Evolutionary conservation across 257 asterid genomes (phyloP).

Genomic region (Craterostigma plantagineum): DNA sequence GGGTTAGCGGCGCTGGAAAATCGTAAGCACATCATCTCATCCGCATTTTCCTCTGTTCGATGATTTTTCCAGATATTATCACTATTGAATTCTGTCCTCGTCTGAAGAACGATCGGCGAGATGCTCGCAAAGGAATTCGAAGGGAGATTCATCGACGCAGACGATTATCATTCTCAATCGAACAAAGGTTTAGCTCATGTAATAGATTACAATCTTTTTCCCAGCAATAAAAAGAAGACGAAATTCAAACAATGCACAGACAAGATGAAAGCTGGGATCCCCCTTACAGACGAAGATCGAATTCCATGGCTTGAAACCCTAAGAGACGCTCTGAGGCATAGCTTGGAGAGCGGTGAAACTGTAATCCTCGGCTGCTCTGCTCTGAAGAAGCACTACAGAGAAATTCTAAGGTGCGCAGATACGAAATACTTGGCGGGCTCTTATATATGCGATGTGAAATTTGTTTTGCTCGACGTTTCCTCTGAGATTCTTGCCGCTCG

Average conservation of each 20-base stretch:
- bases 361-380: slow-evolving; percentile 73
- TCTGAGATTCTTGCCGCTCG: slow-evolving; percentile 48
- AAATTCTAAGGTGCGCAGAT: slow-evolving; percentile 65
- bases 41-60: too few relatives aligned
- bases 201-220: not conserved
- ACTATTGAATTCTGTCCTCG: not conserved
- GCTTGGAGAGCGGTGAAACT: slow-evolving; percentile 18
- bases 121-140: slow-evolving; percentile 42
- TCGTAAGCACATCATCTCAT: slow-evolving; percentile 56
- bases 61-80: too few relatives aligned
- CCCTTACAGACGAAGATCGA: slow-evolving; percentile 61
- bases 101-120: slow-evolving; percentile 48
- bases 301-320: slow-evolving; percentile 73
- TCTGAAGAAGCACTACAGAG: slow-evolving; percentile 56
- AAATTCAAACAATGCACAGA: slow-evolving; percentile 11
- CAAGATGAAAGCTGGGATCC: slow-evolving; percentile 46
- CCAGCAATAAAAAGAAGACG: not conserved
- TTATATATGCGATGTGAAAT: slow-evolving; percentile 20
- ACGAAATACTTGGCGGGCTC: slow-evolving; percentile 24
- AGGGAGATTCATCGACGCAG: slow-evolving; percentile 56
- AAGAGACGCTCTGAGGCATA: slow-evolving; percentile 20
- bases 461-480: slow-evolving; percentile 38
- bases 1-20: slow-evolving; percentile 84
- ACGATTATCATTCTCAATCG: slow-evolving; percentile 50
- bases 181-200: slow-evolving; percentile 43